phyloP scores from a whole-genome alignment of 1,284 basidiomycete species.

The Trichosporon faecale region DNA sequence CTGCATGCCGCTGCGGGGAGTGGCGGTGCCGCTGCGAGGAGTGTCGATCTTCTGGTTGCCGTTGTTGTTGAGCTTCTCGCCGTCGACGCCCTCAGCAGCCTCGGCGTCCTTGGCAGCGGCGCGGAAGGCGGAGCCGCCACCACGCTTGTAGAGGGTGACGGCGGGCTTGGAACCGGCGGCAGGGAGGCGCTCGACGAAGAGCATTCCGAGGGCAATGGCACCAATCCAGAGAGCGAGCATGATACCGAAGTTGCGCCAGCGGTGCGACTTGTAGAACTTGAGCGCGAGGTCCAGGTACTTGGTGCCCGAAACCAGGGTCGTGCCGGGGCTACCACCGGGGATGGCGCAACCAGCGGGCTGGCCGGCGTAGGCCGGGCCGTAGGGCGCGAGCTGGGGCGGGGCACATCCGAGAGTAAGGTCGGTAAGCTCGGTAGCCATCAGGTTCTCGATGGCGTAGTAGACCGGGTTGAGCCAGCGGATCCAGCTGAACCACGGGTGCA shows the following conservation, averaged over 20 bases:
- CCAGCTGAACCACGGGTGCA: slow-evolving; percentile 39
- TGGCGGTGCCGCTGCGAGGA: slow-evolving; percentile 10
- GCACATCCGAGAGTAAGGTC: slow-evolving; percentile 48
- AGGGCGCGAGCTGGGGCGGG: slow-evolving; percentile 49
- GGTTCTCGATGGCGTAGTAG: slow-evolving; percentile 41
- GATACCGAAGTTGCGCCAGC: slow-evolving; percentile 56
- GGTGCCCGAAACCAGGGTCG: slow-evolving; percentile 25
- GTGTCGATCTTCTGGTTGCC: slow-evolving; percentile 8
- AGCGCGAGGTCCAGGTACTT: slow-evolving; percentile 49
- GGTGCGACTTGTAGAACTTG: slow-evolving; percentile 45
- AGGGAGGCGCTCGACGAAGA: slow-evolving; percentile 26
- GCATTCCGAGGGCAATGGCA: slow-evolving; percentile 24
- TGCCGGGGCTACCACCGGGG: slow-evolving; percentile 38
- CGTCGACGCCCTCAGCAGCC: slow-evolving; percentile 25
- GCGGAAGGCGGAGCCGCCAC: slow-evolving; percentile 17
- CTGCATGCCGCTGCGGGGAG: background rate
- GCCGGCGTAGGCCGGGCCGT: slow-evolving; percentile 43
- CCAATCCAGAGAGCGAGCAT: slow-evolving; percentile 48
- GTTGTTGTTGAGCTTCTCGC: slow-evolving; percentile 13
- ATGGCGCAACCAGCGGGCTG: slow-evolving; percentile 45
- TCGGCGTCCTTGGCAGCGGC: slow-evolving; percentile 27
- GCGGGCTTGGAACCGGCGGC: slow-evolving; percentile 42
- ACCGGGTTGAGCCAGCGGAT: slow-evolving; percentile 36
- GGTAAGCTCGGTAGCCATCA: slow-evolving; percentile 53
- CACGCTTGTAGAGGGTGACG: slow-evolving; percentile 42